Base-by-base conservation (phyloP, 805 yeast species). In the Candida insectalens region DNA sequence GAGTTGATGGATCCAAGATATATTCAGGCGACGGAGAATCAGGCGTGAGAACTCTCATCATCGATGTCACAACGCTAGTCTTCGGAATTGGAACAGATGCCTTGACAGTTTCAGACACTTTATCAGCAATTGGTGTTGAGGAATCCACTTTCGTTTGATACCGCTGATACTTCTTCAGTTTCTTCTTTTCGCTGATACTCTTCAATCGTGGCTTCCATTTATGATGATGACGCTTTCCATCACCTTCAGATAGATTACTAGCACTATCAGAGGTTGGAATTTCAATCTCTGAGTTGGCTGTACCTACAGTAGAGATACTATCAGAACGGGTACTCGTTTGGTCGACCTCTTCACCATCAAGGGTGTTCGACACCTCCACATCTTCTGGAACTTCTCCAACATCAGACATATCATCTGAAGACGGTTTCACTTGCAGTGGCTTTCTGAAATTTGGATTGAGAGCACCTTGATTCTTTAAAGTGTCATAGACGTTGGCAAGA, bases 51-150 rank as follows among this genome's bases (percentile, higher is more conserved):
- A 83, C 74, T 4, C 80, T 73, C 4, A 84, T 71, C 0, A 94
- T 95, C 1, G 95, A 75, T 36, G 80, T 74, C 4, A 89, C 46
- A 9, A 89, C 75, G 0, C 92, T 80, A 0, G 95, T 73, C 42
- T 74, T 77, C 3, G 89, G 92, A 7, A 80, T 53, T 4, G 40
- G 37, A 36, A 17, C 36, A 36, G 32, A 26, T 22, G 25, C 5
- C 8, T 42, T 36, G 5, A 38, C 40, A 6, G 36, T 43, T 4
- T 47, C 38, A 6, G 27, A 16, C 28, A 30, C 33, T 23, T 41
- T 37, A 9, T 35, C 32, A 6, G 41, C 39, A 15, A 35, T 45
- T 10, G 40, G 44, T n/a, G n/a, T n/a, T n/a, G n/a, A n/a, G n/a
- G n/a, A n/a, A 6, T 27, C 39, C 19, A 29, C 34, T n/a, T 26